phyloP scores from a whole-genome alignment of 2,329 filamentous ascomycete genomes.

The Hymenoscyphus repandus region DNA sequence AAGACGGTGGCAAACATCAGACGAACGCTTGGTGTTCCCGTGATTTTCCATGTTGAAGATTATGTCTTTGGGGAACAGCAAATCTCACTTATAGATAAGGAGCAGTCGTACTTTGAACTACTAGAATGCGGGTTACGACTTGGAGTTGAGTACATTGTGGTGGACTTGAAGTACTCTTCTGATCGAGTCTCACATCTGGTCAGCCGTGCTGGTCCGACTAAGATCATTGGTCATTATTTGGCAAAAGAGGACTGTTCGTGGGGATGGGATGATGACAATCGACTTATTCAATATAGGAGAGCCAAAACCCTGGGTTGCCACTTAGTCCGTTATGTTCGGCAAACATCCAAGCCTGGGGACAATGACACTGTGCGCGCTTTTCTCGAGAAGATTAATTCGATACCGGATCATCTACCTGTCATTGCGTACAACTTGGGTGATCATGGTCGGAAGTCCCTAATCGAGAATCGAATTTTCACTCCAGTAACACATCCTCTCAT shows the following conservation, averaged over 20 bases:
- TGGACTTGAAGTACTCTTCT: constrained; percentile 53
- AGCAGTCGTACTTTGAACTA: constrained; percentile 47
- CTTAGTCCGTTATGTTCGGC: constrained; percentile 49
- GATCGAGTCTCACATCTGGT: constrained; percentile 41
- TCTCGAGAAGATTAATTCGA: constrained; percentile 23
- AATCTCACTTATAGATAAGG: constrained; percentile 20
- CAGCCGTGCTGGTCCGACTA: constrained; percentile 43
- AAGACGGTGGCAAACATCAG: constrained; percentile 53
- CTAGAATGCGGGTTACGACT: constrained; percentile 60
- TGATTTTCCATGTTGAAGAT: constrained; percentile 55
- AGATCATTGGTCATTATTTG: constrained; percentile 48
- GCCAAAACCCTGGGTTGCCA: constrained; percentile 48
- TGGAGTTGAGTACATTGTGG: constrained; percentile 58
- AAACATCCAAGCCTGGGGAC: constrained; percentile 44
- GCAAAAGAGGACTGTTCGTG: constrained; percentile 29
- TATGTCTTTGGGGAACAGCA: constrained; percentile 26
- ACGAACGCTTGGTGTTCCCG: constrained; percentile 49
- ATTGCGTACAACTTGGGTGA: constrained; percentile 52
- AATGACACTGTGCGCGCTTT: constrained; percentile 36
- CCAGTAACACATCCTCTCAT: constrained; percentile 51
- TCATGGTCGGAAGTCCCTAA: constrained; percentile 48
- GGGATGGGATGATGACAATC: constrained; percentile 45
- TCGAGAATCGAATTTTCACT: constrained; percentile 52
- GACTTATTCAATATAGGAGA: constrained; percentile 43
- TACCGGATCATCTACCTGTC: constrained; percentile 30